Base-by-base conservation (phyloP, 2,329 filamentous ascomycete species). In the Exserohilum turcica region DNA sequence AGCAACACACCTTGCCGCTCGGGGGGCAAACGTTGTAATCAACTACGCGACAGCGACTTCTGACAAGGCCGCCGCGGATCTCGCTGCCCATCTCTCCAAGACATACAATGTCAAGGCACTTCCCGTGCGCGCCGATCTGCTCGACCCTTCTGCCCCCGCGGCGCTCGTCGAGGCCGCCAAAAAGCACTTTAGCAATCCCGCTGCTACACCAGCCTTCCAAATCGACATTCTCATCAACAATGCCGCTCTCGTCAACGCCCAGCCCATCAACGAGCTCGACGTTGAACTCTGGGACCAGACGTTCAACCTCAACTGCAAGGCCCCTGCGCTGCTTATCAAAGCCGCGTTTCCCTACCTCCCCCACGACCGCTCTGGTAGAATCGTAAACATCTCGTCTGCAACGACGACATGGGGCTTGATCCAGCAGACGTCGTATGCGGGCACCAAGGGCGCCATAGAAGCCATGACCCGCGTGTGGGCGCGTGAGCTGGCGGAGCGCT, bases 401-500 rank as follows among this genome's bases (percentile, higher is more conserved):
- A 52, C 50, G 12, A 52, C 50, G 27, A 52, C 50, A 2, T 52
- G 50, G 50, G 50, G 37, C 16, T 27, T 52, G 31, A 52, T 52
- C 38, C 50, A 52, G 19, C 50, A 52, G 27, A 52, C 50, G 15
- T 52, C 50, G 18, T 52, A 52, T 33, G 50, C 50, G 1, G 50
- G 50, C 7, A 52, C 50, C 6, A 52, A 52, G 28, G 50, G 50
- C 6, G 50, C 50, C 3, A 48, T 53, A 10, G 50, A 53, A 27
- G 50, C 50, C 3, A 53, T 53, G 50, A 53, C 50, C n/a, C 50
- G 50, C 29, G 44, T 53, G 3, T 53, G 50, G 50, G 50, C 50
- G 12, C 50, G 50, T 5, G 44, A 53, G 12, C 32, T 53, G 8
- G 44, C 50, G 6, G 50, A 48, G 7, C 44, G 50, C 18, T 46